Evolutionary conservation across 805 yeast species (phyloP).

Genomic region (Hyphopichia homilentoma): DNA sequence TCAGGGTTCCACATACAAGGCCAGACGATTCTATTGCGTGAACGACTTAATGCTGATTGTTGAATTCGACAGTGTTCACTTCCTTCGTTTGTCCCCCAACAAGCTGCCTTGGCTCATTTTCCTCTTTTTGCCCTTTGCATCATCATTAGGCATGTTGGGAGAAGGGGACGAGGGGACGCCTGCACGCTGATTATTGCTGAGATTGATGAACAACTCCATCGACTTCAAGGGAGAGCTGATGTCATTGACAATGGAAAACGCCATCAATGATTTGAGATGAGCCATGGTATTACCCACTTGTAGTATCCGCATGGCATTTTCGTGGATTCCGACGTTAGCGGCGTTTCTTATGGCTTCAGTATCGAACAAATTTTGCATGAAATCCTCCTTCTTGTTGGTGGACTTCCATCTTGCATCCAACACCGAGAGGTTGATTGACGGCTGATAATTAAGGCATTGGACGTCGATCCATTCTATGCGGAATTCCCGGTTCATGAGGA

Average conservation of each 20-base stretch:
- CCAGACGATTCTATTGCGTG: too few species aligned
- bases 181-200: slow-evolving; percentile 19
- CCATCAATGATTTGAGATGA: slow-evolving; percentile 61
- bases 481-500: slow-evolving; percentile 58
- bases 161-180: slow-evolving; percentile 9
- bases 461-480: slow-evolving; percentile 73
- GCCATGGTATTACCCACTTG: slow-evolving; percentile 81
- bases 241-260: slow-evolving; percentile 46
- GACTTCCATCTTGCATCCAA: too few species aligned
- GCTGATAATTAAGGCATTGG: slow-evolving; percentile 29
- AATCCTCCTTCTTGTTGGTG: slow-evolving; percentile 16
- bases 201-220: slow-evolving; percentile 38
- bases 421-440: slow-evolving; percentile 22
- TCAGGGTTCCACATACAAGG: too few species aligned
- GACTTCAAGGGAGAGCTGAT: slow-evolving; percentile 55
- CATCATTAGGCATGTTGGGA: slow-evolving; percentile 10
- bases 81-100: slow-evolving; percentile 1
- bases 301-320: slow-evolving; percentile 62
- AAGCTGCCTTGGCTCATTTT: slow-evolving; percentile 8
- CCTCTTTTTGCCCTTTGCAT: slow-evolving; percentile 11
- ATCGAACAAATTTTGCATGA: slow-evolving; percentile 16
- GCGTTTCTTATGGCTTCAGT: slow-evolving; percentile 46
- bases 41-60: too few species aligned
- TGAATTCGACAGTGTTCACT: neutral
- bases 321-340: slow-evolving; percentile 60